Percentiles rank a stretch among this genome's conserved stretches.
Evolutionary conservation across 2,329 filamentous ascomycete genomes (phyloP).

Genomic region (Pyrenophora graminea): DNA sequence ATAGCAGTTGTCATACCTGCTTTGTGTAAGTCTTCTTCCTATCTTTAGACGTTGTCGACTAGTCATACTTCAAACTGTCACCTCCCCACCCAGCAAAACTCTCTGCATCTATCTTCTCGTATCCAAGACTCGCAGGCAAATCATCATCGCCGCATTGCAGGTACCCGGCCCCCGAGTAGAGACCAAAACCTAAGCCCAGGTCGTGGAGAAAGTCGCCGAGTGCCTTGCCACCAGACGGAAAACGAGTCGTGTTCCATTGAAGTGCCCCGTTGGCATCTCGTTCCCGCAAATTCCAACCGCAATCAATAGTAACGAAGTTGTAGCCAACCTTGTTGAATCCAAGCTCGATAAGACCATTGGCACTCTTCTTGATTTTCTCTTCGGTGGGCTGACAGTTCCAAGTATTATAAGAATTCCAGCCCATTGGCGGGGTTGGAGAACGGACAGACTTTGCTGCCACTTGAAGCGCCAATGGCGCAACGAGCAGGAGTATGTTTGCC

Average conservation of each 20-base stretch:
- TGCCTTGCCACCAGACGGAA: conserved; percentile 57
- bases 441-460: conserved; percentile 23
- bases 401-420: conserved; percentile 65
- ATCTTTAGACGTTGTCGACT: neutral
- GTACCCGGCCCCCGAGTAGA: conserved; percentile 54
- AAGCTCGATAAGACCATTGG: conserved; percentile 58
- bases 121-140: conserved; percentile 52
- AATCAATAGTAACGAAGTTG: conserved; percentile 61
- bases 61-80: conserved; percentile 55
- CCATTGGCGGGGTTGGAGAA: conserved; percentile 38
- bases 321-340: conserved; percentile 61
- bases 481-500: neutral
- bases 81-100: conserved; percentile 55
- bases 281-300: conserved; percentile 58
- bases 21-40: conserved; percentile 45
- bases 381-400: conserved; percentile 58
- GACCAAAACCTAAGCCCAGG: conserved; percentile 56
- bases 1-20: conserved; percentile 44
- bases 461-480: conserved; percentile 11
- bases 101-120: conserved; percentile 62
- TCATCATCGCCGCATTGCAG: conserved; percentile 51
- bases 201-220: conserved; percentile 57
- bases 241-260: conserved; percentile 56
- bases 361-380: conserved; percentile 56
- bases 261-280: conserved; percentile 52